Evolutionary conservation across 1,139 yeast species (phyloP), one percentile per base, ranked within the genome.

Genomic region (Lodderomyces oxycetoniae): DNA sequence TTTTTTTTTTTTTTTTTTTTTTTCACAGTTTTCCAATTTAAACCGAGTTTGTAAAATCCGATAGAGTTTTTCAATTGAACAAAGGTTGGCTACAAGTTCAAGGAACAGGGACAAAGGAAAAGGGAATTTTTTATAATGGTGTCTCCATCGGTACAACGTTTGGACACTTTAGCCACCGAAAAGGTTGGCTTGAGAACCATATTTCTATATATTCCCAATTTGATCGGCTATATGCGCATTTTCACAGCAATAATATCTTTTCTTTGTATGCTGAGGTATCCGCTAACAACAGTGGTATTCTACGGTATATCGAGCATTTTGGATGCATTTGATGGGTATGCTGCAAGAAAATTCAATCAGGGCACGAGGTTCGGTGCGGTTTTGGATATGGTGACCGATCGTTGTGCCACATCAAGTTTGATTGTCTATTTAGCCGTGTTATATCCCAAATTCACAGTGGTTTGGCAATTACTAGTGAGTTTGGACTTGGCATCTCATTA

Each of bases 381-480:
- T 15, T 71, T 93, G 50, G 99, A 93, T 61, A 93, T 93, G 99
- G 97, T 93, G 24, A 91, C 98, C 19, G 99, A 93, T 55, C 73
- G 99, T 54, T 91, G 97, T 56, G 91, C 98, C 17, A 93, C 99
- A 0, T 77, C 95, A 10, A 84, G 95, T 15, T 71, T 93, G 50
- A 79, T 88, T 47, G 88, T 95, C 55, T 91, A 77, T 58, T 69
- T 93, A 41, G 77, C 93, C 48, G 79, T 85, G 28, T 69, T 85
- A 34, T 89, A 86, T 53, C 97, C 97, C 7, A 40, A 51, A 13
- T 74, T 57, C 52, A 67, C 68, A 37, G 61, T 84, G 12, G 50
- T 80, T n/a, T 89, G 93, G 80, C 99, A 93, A 63, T 52, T 85
- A 21, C 67, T 91, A 49, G 79, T 88, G 36, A 83, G 93, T 17